These are phyloP conservation scores for Trichoderma simmonsii DNA, from an alignment of 2,329 filamentous ascomycete genomes.

Conservation along the genomic window DNA sequence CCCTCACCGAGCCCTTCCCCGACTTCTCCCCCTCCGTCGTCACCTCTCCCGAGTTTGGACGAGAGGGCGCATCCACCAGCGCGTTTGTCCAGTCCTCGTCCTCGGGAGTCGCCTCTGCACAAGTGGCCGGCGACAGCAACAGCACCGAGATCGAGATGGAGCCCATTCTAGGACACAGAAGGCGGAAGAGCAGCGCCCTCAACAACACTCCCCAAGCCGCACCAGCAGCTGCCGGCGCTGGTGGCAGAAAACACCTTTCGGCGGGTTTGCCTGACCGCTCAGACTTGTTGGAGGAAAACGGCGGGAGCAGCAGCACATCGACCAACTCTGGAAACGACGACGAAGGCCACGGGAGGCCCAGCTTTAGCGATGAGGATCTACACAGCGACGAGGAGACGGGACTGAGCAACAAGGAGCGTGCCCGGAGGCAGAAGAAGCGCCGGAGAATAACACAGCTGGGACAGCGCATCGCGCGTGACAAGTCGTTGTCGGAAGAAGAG, in stretches of 20 bases:
- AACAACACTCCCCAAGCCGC: constrained; percentile 28
- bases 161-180: constrained; percentile 51
- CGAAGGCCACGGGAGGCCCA: constrained; percentile 48
- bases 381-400: constrained; percentile 89
- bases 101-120: not conserved
- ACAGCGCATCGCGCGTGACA: constrained; percentile 62
- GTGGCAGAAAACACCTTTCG: constrained; percentile 21
- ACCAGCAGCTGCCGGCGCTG: constrained; percentile 17
- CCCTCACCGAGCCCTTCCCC: constrained; percentile 2
- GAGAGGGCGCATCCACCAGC: constrained; percentile 7
- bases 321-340: constrained; percentile 29
- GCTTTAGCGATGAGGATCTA: constrained; percentile 67
- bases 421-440: constrained; percentile 63
- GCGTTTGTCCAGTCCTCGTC: not conserved
- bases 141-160: constrained; percentile 53
- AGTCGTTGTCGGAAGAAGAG: constrained; percentile 65
- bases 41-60: not conserved
- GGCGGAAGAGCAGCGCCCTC: constrained; percentile 52
- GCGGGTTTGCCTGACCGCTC: constrained; percentile 38
- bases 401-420: constrained; percentile 69
- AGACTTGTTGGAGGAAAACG: constrained; percentile 47
- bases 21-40: constrained; percentile 5
- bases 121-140: constrained; percentile 28
- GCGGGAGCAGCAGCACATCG: constrained; percentile 27
- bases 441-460: constrained; percentile 66